Evolutionary conservation across 2,329 filamentous ascomycete species (phyloP).

Genomic region (Neonectria punicea): DNA sequence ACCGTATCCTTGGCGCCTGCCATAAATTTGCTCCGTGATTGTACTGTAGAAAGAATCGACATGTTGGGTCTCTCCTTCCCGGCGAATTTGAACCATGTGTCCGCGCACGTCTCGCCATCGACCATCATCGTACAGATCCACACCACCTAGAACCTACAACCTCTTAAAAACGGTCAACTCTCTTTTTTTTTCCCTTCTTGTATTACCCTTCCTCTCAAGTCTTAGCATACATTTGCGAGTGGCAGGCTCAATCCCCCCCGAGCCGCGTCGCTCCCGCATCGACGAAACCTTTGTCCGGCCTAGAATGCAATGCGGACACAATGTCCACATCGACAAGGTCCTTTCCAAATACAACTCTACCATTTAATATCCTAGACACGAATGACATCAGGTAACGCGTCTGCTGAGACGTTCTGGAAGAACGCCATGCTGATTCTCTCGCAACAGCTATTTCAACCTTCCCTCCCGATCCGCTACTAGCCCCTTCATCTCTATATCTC

Average conservation of each 20-base stretch:
- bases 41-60: neutral
- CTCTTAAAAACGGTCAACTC: neutral
- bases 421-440: neutral
- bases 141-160: neutral
- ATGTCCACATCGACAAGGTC: conserved; percentile 34
- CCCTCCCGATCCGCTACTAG: conserved; percentile 32
- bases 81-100: neutral
- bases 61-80: neutral
- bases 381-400: conserved; percentile 41
- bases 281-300: neutral
- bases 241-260: neutral
- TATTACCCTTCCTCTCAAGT: neutral
- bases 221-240: too few relatives aligned
- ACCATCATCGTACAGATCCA: neutral
- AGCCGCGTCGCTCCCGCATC: neutral
- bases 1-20: neutral
- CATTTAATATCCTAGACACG: conserved; percentile 12
- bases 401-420: fast-evolving
- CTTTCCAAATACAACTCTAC: conserved; percentile 26
- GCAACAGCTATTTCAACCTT: conserved; percentile 48
- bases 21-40: neutral
- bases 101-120: neutral
- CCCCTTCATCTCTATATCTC: conserved; percentile 25
- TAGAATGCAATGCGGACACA: neutral
- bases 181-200: neutral